Evolutionary conservation across 192 early-diverging fungal genomes (phyloP), one percentile per base, ranked within the genome.

Genomic region (Dissophora globulifera): DNA sequence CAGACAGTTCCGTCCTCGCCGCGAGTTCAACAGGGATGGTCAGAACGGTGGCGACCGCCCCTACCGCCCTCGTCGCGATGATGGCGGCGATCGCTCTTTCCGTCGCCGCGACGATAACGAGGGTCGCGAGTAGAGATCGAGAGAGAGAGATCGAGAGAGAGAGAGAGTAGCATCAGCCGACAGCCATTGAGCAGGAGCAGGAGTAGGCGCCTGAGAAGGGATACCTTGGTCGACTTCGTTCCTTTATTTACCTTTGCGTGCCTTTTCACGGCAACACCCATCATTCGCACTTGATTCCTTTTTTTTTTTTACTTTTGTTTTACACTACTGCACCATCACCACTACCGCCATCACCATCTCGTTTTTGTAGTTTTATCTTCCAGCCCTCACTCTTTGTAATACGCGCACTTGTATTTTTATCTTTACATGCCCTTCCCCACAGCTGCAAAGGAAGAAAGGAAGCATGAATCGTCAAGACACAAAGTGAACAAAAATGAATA

Each of bases 1-100:
- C 1, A 35, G 67, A n/a, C 32, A 62, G 52, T 72, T 63, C 60
- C 69, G 69, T 58, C 60, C 46, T 17, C 69, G 69, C 50, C 27
- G 57, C 15, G 57, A 59, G n/a, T n/a, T n/a, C 22, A 27, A 45
- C 40, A 25, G 49, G 30, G 52, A 55, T 2, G 52, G 58, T 9
- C n/a, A n/a, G 6, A 30, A 32, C 45, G 45, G 48, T 3, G 69
- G 63, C 1, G 52, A 61, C 27, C 25, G 12, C 13, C 62, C 56
- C 68, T 59, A 59, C 50, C 63, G 63, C 30, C 63, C 56, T 4
- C 49, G 59, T 16, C 47, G 40, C 53, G 32, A 29, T n/a, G 35
- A 47, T 11, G 51, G 42, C 19, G 56, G 48, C 27, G 55, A 68
- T 12, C 30, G 55, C 35, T 27, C 42, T 17, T 58, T 50, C 56